phyloP scores from a whole-genome alignment of 2,329 filamentous ascomycete genomes.

The Diaporthe sp. region DNA sequence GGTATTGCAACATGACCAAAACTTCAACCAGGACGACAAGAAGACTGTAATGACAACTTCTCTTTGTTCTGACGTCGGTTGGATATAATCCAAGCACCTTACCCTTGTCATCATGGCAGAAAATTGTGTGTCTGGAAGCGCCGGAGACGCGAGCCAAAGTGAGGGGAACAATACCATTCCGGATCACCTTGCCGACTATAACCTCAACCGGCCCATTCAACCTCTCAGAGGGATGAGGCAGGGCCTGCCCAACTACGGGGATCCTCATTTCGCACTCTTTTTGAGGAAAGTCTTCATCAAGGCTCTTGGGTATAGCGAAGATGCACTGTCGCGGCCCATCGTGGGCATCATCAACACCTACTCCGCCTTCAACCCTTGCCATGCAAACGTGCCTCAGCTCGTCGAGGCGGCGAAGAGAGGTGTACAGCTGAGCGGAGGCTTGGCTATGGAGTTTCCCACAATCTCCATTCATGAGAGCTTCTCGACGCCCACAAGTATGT shows the following conservation, averaged over 20 bases:
- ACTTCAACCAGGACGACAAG: not conserved
- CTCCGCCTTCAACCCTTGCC: constrained; percentile 79
- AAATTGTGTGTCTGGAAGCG: not conserved
- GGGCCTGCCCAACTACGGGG: constrained; percentile 75
- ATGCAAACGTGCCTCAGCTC: constrained; percentile 77
- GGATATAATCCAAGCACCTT: not conserved
- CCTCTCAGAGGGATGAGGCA: constrained; percentile 67
- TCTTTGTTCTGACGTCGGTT: not conserved
- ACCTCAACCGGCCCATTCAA: constrained; percentile 64
- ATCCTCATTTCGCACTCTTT: constrained; percentile 80
- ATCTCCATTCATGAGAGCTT: constrained; percentile 79
- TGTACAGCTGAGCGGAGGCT: constrained; percentile 72
- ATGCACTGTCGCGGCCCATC: constrained; percentile 75
- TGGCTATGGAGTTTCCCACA: constrained; percentile 79
- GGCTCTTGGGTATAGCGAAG: constrained; percentile 78
- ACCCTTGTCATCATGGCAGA: not conserved
- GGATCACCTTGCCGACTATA: constrained; percentile 66
- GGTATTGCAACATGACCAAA: not conserved
- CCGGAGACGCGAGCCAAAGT: not conserved
- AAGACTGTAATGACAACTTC: no score
- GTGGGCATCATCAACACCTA: constrained; percentile 81
- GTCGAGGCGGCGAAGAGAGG: constrained; percentile 77
- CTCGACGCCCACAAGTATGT: constrained; percentile 79
- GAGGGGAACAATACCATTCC: constrained; percentile 43
- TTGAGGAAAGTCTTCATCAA: constrained; percentile 83